Percentiles rank a stretch among this genome's conserved stretches.
phyloP scores from a whole-genome alignment of 768 basidiomycete genomes.

The Boletus coccyginus region DNA sequence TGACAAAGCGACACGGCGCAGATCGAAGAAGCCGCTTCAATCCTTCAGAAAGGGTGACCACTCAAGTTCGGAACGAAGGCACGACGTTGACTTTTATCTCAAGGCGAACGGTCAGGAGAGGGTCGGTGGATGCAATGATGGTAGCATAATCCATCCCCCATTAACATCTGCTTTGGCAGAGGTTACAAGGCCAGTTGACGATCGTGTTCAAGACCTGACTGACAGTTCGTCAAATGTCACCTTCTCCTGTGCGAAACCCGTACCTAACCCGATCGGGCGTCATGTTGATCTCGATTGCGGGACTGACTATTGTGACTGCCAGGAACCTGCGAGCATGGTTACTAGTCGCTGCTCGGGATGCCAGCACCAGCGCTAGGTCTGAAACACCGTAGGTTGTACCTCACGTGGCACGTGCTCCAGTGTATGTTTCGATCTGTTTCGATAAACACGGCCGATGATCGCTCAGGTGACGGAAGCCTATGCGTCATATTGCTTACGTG shows the following conservation, averaged over 20 bases:
- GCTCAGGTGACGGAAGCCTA: too few relatives aligned
- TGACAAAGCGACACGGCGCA: constrained; percentile 93
- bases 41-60: constrained; percentile 82
- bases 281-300: neutral
- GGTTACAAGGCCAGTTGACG: constrained; percentile 71
- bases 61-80: constrained; percentile 78
- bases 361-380: too few relatives aligned
- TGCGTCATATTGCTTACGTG: too few relatives aligned
- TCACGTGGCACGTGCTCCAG: too few relatives aligned
- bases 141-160: neutral
- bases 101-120: constrained; percentile 94
- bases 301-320: too few relatives aligned
- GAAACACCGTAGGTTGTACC: too few relatives aligned
- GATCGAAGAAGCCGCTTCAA: constrained; percentile 95
- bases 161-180: constrained; percentile 23
- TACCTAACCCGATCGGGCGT: neutral
- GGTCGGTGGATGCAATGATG: constrained; percentile 52
- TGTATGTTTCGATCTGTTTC: too few relatives aligned
- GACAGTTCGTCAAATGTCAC: constrained; percentile 55
- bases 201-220: constrained; percentile 50
- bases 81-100: constrained; percentile 19
- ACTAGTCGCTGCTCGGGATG: too few relatives aligned
- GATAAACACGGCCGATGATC: too few relatives aligned
- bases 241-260: constrained; percentile 18
- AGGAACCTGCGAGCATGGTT: too few relatives aligned